Evolutionary conservation across 371 early-diverging fungal genomes (phyloP).

Genomic region (Chytridium lagenaria): DNA sequence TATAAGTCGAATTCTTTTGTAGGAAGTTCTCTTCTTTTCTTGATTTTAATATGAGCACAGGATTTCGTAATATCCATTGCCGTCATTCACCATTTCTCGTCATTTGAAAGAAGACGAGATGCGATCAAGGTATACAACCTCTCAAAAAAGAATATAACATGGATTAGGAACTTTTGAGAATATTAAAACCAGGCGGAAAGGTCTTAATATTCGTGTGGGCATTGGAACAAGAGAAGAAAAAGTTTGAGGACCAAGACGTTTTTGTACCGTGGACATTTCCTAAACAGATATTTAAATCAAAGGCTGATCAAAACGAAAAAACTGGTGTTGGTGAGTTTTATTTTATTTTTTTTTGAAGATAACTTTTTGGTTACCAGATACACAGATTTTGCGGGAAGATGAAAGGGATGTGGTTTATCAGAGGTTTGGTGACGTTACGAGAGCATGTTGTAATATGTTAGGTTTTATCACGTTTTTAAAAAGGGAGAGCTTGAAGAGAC

Average conservation of each 20-base stretch:
- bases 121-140: constrained; percentile 56
- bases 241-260: constrained; percentile 89
- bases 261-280: constrained; percentile 87
- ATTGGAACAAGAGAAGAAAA: constrained; percentile 81
- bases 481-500: constrained; percentile 84
- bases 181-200: constrained; percentile 73
- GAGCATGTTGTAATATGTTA: constrained; percentile 16
- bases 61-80: constrained; percentile 96
- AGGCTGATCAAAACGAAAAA: too few relatives aligned
- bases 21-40: constrained; percentile 32
- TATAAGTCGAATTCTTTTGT: constrained; percentile 76
- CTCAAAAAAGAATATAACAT: not conserved
- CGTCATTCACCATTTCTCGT: constrained; percentile 94
- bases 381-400: constrained; percentile 24
- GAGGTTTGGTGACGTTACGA: constrained; percentile 29
- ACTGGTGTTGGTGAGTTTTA: too few relatives aligned
- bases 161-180: constrained; percentile 74
- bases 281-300: constrained; percentile 34
- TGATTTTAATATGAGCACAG: constrained; percentile 45
- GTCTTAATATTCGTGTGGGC: constrained; percentile 96
- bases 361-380: too few relatives aligned
- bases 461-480: constrained; percentile 94
- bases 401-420: constrained; percentile 60
- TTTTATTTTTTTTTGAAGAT: too few relatives aligned
- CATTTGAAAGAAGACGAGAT: constrained; percentile 71